A percentile compares a stretch with the other conserved stretches of the same genome.
Evolutionary conservation across 345 rosid species (phyloP).

Genomic region (Citrus australasica): DNA sequence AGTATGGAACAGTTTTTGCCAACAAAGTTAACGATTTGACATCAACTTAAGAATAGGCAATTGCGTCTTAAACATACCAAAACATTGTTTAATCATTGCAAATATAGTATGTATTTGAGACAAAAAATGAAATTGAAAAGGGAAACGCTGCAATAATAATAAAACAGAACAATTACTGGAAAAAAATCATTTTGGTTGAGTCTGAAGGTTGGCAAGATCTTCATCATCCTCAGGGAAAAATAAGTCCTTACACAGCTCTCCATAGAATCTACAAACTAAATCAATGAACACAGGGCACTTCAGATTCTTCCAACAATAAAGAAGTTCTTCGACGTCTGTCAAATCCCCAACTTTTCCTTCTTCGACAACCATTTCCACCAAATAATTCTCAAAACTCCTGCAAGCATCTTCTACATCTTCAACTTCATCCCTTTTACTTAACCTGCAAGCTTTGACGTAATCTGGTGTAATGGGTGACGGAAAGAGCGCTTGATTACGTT

Average conservation of each 20-base stretch:
- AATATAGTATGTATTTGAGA: neutral
- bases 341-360: conserved; percentile 74
- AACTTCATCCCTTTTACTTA: conserved; percentile 8
- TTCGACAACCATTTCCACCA: conserved; percentile 75
- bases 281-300: conserved; percentile 68
- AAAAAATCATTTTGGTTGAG: neutral
- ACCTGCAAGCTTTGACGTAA: conserved; percentile 20
- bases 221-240: conserved; percentile 28
- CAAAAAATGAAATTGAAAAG: neutral
- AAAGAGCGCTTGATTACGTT: conserved; percentile 19
- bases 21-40: neutral
- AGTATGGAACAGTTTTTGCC: neutral
- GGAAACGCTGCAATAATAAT: neutral
- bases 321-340: conserved; percentile 85
- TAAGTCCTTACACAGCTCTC: conserved; percentile 74
- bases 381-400: conserved; percentile 78
- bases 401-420: conserved; percentile 70
- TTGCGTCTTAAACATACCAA: neutral
- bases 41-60: neutral
- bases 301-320: conserved; percentile 79
- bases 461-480: conserved; percentile 56
- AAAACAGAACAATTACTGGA: neutral
- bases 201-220: too few relatives aligned
- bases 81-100: neutral
- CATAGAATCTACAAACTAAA: conserved; percentile 73